phyloP scores from a whole-genome alignment of 2,329 filamentous ascomycete species.

The Aspergillus hiratsukae region DNA sequence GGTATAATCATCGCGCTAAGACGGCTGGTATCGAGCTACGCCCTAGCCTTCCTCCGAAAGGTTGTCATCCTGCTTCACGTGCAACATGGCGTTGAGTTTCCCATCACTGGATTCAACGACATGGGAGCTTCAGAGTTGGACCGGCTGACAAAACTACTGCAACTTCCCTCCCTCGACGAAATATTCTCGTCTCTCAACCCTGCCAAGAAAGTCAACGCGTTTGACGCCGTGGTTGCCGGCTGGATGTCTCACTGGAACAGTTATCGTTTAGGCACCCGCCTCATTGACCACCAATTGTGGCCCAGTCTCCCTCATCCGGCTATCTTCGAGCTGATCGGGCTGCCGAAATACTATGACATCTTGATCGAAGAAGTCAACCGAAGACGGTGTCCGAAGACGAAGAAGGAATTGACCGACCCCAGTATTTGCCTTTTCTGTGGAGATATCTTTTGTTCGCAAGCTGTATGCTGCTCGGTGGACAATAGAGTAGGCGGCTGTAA shows the following conservation, averaged over 20 bases:
- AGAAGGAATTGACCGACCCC: conserved; percentile 86
- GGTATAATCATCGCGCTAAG: conserved; percentile 30
- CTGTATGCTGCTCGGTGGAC: conserved; percentile 74
- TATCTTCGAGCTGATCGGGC: conserved; percentile 88
- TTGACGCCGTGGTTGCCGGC: conserved; percentile 53
- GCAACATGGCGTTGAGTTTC: conserved; percentile 83
- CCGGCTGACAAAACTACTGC: conserved; percentile 70
- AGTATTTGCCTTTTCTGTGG: conserved; percentile 92
- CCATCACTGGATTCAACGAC: conserved; percentile 59
- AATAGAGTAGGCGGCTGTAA: conserved; percentile 73
- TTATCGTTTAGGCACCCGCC: conserved; percentile 27
- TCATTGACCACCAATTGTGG: conserved; percentile 31
- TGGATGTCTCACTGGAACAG: conserved; percentile 62
- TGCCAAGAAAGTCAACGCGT: conserved; percentile 35
- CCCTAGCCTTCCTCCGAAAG: conserved; percentile 86
- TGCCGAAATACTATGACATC: conserved; percentile 87
- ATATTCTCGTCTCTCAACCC: conserved; percentile 60
- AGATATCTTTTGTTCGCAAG: conserved; percentile 94
- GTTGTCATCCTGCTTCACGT: conserved; percentile 77
- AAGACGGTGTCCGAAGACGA: conserved; percentile 78
- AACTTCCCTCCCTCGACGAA: conserved; percentile 72
- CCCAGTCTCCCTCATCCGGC: conserved; percentile 70
- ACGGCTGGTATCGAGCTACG: conserved; percentile 66
- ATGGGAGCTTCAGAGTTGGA: conserved; percentile 72
- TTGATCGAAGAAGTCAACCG: conserved; percentile 89